Percentiles rank a stretch among this genome's conserved stretches.
phyloP scores from a whole-genome alignment of 805 yeast genomes.

The Myxozyma neglecta region DNA sequence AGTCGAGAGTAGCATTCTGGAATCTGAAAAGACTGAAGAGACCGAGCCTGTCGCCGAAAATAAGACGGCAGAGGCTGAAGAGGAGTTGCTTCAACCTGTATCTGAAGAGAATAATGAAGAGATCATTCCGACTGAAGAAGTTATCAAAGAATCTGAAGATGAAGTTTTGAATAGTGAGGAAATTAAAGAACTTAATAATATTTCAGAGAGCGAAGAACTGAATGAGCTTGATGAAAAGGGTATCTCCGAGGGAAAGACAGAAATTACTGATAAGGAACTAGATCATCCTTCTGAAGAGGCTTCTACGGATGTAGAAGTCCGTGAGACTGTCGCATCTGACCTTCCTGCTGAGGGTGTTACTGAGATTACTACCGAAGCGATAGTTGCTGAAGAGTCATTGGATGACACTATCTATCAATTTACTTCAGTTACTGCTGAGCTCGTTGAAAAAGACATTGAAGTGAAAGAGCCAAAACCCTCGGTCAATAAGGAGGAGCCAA shows the following conservation, averaged over 20 bases:
- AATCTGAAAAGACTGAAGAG: too few relatives aligned
- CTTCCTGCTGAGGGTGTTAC: neutral
- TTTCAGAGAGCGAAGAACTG: neutral
- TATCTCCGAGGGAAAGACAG: neutral
- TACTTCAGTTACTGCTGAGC: neutral
- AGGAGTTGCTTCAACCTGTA: too few relatives aligned
- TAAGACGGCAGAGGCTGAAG: too few relatives aligned
- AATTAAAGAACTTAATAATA: too few relatives aligned
- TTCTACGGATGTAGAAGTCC: neutral
- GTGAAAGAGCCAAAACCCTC: too few relatives aligned
- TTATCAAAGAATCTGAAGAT: too few relatives aligned
- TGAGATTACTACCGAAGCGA: neutral
- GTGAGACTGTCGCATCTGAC: neutral
- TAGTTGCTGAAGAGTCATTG: neutral
- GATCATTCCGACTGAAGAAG: too few relatives aligned
- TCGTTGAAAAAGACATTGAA: too few relatives aligned
- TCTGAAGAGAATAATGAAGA: too few relatives aligned
- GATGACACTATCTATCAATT: neutral
- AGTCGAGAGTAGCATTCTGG: too few relatives aligned
- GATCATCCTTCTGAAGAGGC: neutral
- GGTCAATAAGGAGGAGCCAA: neutral
- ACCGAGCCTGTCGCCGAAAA: too few relatives aligned
- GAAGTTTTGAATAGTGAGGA: too few relatives aligned
- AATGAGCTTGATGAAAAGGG: neutral
- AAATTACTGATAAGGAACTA: neutral